phyloP scores from a whole-genome alignment of 2,329 filamentous ascomycete species.

The Intubia oerlemansii region DNA sequence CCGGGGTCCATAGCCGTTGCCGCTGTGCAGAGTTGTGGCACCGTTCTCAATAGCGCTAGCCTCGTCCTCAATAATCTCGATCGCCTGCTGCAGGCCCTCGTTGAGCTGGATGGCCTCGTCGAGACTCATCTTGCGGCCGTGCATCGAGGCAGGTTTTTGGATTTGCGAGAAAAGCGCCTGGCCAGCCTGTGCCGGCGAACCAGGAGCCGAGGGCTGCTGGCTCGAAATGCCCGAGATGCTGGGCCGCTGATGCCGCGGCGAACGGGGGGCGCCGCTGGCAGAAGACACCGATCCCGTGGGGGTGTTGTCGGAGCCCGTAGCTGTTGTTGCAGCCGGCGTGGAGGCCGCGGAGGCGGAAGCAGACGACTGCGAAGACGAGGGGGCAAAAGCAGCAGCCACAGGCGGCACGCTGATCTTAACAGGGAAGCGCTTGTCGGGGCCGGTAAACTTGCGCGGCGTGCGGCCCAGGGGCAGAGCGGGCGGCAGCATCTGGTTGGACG shows the following conservation, averaged over 20 bases:
- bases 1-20: constrained; percentile 3
- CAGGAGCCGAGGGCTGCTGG: constrained; percentile 5
- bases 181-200: constrained; percentile 2
- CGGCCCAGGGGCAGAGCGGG: constrained; percentile 13
- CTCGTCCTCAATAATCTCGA: constrained; percentile 41
- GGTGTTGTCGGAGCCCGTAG: not conserved
- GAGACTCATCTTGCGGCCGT: constrained; percentile 22
- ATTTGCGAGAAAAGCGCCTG: constrained; percentile 5
- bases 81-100: constrained; percentile 33
- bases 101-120: constrained; percentile 33
- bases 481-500: constrained; percentile 11
- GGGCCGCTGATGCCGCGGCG: constrained; percentile 3
- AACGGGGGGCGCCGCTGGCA: constrained; percentile 1
- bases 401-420: constrained; percentile 27
- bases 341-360: not conserved
- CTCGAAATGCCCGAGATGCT: not conserved
- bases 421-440: constrained; percentile 37
- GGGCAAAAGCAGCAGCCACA: constrained; percentile 3
- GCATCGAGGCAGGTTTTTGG: constrained; percentile 7
- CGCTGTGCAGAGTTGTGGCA: constrained; percentile 2
- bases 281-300: constrained; percentile 2
- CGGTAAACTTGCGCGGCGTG: constrained; percentile 24
- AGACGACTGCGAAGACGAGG: not conserved
- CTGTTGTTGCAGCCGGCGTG: not conserved
- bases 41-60: constrained; percentile 11